Base-by-base conservation (phyloP, 352 stramenopile genomes). In the Globisporangium acanthophoron region DNA sequence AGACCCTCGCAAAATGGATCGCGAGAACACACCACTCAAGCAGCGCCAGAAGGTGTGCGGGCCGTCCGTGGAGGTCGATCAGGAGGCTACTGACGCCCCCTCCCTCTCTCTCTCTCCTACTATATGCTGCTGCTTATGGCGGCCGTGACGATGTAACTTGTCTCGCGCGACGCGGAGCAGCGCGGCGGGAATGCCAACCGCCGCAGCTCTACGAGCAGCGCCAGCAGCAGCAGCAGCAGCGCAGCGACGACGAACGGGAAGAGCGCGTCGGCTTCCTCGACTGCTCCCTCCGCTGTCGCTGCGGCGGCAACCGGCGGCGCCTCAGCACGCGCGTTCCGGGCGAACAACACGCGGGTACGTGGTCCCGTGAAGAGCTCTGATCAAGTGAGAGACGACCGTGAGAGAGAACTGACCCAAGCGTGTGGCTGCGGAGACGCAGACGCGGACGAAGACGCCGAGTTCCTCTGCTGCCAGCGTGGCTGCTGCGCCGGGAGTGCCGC, bases 21-120 rank as follows among this genome's bases (percentile, higher is more conserved):
- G 80, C 41, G 80, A 90, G 64, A 72, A 68, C 51, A 90, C 80
- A 52, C 80, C 80, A 49, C 73, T 83, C 60, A 88, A 88, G 72
- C 80, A 90, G 78, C 77, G 80, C 13, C 77, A 88, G 56, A 87
- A 88, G 77, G 80, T 88, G 48, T 29, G 48, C 35, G 50, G 52
- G 7, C 51, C 13, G 15, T 41, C 9, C 5, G 1, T 31, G 35
- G 21, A 9, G 54, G 16, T 51, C 35, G 0, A 4, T 49, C 21
- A 16, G 18, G 6, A 53, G 43, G 47, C 33, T 12, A 9, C 33
- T 39, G 33, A 39, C 16, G 16, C 29, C 8, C n/a, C 21, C 15
- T 24, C 15, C 12, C 13, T 27, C 24, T 27, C 24, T 27, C n/a
- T 18, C 12, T n/a, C 40, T 46, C 12, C 11, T 47, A 16, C 41